Percentiles rank a stretch among this genome's conserved stretches.
Evolutionary conservation across 768 basidiomycete genomes (phyloP).

Genomic region (Boletus reticuloceps): DNA sequence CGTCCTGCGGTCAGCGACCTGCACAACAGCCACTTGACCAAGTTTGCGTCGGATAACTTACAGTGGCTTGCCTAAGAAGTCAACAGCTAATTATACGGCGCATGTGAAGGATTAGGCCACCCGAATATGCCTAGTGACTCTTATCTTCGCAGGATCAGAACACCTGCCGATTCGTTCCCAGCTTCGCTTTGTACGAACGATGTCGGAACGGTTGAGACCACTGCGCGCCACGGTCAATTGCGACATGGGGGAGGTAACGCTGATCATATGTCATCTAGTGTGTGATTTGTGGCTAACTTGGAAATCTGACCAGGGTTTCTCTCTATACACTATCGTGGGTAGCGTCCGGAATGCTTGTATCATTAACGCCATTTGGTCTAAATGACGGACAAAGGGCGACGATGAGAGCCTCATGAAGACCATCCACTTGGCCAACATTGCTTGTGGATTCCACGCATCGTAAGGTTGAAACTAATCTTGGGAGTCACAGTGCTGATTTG

Average conservation of each 20-base stretch:
- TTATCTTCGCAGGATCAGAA: neutral
- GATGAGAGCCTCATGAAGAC: slow-evolving; percentile 53
- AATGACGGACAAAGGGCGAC: slow-evolving; percentile 37
- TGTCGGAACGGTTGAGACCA: slow-evolving; percentile 6
- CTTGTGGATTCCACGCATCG: slow-evolving; percentile 71
- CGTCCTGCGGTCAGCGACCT: neutral
- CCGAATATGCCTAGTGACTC: neutral
- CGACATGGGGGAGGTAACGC: slow-evolving; percentile 53
- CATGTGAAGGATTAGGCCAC: neutral
- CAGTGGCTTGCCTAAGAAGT: too few relatives aligned
- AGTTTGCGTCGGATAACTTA: too few relatives aligned
- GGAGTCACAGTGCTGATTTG: neutral
- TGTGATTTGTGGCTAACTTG: slow-evolving; percentile 2
- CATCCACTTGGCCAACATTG: slow-evolving; percentile 60
- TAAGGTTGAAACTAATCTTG: slow-evolving; percentile 18
- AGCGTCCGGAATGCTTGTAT: neutral
- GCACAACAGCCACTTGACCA: neutral
- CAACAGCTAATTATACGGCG: too few relatives aligned
- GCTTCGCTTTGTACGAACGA: neutral
- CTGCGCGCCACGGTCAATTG: slow-evolving; percentile 48
- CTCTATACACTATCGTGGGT: slow-evolving; percentile 46
- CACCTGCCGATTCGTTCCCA: too few relatives aligned
- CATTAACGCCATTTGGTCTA: neutral
- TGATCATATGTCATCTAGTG: neutral
- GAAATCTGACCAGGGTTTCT: slow-evolving; percentile 41